Base-by-base conservation (phyloP, 139 green algal species). In the Micractinium sp. region DNA sequence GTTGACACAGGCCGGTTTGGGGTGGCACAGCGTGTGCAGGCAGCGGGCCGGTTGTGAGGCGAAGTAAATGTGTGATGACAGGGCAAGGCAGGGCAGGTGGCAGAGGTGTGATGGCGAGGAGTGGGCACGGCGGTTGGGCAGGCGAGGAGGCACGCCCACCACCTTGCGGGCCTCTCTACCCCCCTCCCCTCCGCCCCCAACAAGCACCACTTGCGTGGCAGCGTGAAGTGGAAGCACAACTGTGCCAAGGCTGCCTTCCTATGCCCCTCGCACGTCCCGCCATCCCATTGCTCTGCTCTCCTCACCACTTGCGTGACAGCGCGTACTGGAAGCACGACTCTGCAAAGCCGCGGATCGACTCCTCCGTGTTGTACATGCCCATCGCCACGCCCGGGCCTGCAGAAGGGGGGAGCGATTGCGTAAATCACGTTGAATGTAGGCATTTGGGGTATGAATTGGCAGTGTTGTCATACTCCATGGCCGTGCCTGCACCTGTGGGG, bases 361-460 rank as follows among this genome's bases (percentile, higher is more conserved):
- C 96, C 76, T 99, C 96, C 0, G 96, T 99, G 96, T 99, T 99
- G 96, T 98, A 99, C 97, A 98, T 98, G 85, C 82, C 92, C 93
- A 98, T 93, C 12, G 75, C 94, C 12, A 98, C 96, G 75, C 96
- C 96, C 27, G 93, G 27, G 60, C 93, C 94, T 61, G 87, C 66
- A 36, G 47, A 27, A 83, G 29, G 31, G 20, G 4, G 36, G 67
- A 31, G 25, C 67, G 7, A 56, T 9, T 5, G 47, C 47, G 9
- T 5, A 56, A 56, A 9, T 56, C 7, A 56, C 9, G 47, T 75
- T 33, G 67, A 56, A 56, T 56, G 47, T 56, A n/a, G n/a, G n/a
- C n/a, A n/a, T n/a, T n/a, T n/a, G n/a, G n/a, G n/a, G n/a, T n/a
- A 9, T 56, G 47, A 56, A 5, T 56, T 9, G 47, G 47, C 47